Percentiles rank a stretch among this genome's conserved stretches.
Evolutionary conservation across 2,329 filamentous ascomycete genomes (phyloP).

Genomic region (Talaromyces funiculosus): DNA sequence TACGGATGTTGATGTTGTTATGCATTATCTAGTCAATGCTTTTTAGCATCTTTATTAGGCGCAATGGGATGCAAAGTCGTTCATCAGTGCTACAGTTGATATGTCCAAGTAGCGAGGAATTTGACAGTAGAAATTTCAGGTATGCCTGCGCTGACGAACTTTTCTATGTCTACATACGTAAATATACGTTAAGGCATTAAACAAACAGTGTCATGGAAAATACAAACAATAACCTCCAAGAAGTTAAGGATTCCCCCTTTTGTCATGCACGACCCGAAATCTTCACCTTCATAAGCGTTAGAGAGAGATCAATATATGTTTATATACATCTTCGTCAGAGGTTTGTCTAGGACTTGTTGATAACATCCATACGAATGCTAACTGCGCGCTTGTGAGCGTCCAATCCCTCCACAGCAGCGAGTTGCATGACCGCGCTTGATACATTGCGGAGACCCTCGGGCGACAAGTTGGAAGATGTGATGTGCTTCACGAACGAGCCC

Average conservation of each 20-base stretch:
- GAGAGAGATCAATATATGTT: too few relatives aligned
- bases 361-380: constrained; percentile 54
- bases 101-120: too few relatives aligned
- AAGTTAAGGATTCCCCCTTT: background rate
- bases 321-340: background rate
- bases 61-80: background rate
- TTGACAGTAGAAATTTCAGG: background rate
- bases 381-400: constrained; percentile 83
- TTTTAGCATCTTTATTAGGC: background rate
- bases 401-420: constrained; percentile 88
- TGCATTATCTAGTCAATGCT: background rate
- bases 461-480: constrained; percentile 88
- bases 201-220: background rate
- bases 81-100: background rate
- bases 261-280: background rate
- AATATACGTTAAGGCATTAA: background rate
- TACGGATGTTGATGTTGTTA: background rate
- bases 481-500: constrained; percentile 94
- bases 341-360: constrained; percentile 21
- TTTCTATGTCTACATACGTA: background rate
- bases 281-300: too few relatives aligned
- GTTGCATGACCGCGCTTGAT: constrained; percentile 83
- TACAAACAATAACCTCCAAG: background rate
- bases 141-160: background rate
- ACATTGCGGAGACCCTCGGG: constrained; percentile 79